A percentile compares a stretch with the other conserved stretches of the same genome.
Conservation (phyloP, 2,329 filamentous ascomycete genomes). For the Macroventuria anomochaeta region DNA sequence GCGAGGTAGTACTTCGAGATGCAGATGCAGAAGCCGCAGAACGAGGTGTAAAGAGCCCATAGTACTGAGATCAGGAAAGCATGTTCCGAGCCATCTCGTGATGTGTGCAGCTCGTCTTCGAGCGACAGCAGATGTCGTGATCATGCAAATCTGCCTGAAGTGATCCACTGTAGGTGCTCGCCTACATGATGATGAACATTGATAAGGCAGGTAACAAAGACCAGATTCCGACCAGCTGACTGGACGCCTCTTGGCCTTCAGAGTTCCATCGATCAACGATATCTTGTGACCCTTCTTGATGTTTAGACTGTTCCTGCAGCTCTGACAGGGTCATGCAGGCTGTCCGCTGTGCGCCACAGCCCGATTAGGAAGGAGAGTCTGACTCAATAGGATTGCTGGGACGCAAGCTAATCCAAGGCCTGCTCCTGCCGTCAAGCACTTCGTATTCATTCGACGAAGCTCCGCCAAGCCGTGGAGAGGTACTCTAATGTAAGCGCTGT, state of each 20-base stretch:
- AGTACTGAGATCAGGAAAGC: background rate
- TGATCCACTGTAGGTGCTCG: background rate
- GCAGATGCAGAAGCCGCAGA: background rate
- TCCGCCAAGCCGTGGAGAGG: background rate
- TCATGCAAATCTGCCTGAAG: background rate
- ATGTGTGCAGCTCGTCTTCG: background rate
- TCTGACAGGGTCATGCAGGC: background rate
- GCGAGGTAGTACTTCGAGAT: background rate
- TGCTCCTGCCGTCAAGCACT: background rate
- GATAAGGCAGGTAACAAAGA: background rate
- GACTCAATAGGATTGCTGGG: background rate
- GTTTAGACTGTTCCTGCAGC: background rate
- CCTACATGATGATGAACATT: background rate
- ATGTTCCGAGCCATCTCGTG: background rate
- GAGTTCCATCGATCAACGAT: background rate
- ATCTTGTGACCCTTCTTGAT: background rate
- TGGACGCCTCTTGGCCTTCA: background rate
- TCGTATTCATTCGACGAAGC: background rate
- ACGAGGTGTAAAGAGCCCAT: too few relatives aligned
- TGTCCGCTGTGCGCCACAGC: background rate
- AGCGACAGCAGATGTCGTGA: background rate
- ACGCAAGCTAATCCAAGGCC: slow-evolving; percentile 3
- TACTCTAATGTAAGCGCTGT: background rate
- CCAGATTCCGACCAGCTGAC: background rate
- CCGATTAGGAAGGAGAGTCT: slow-evolving; percentile 8